Evolutionary conservation across 140 eudicot genomes (phyloP).

Genomic region (Senecio squalidus): DNA sequence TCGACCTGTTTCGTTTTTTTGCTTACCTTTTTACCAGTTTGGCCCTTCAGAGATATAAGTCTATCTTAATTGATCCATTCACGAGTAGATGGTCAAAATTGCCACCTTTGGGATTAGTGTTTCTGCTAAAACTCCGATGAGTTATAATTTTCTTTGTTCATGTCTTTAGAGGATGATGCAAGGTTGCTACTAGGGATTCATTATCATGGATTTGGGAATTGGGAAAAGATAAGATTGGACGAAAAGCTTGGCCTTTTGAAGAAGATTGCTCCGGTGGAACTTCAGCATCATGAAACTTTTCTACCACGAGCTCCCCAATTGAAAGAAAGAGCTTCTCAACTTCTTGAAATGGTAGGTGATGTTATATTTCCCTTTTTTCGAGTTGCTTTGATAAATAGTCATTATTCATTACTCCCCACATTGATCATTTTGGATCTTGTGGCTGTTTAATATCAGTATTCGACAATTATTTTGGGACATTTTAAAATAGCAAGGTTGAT

Average conservation of each 20-base stretch:
- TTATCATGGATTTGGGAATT: conserved; percentile 96
- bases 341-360: conserved; percentile 76
- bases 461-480: background rate
- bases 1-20: background rate
- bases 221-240: conserved; percentile 92
- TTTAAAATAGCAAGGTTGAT: background rate
- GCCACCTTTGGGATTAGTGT: background rate
- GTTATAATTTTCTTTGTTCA: conserved; percentile 18
- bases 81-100: background rate
- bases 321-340: conserved; percentile 94
- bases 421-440: background rate
- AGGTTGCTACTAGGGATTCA: conserved; percentile 89
- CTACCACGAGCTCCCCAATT: conserved; percentile 97
- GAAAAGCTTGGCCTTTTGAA: conserved; percentile 82
- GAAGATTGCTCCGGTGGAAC: conserved; percentile 98
- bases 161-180: conserved; percentile 83
- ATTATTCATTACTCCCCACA: background rate
- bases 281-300: conserved; percentile 98
- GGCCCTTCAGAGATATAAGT: background rate
- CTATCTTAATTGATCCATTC: background rate
- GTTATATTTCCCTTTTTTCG: background rate
- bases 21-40: background rate
- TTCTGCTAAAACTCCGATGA: conserved; percentile 7
- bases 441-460: too few relatives aligned
- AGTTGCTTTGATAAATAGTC: background rate